Conservation (phyloP, 441 rosid species). For the Adansonia rubrostipa region DNA sequence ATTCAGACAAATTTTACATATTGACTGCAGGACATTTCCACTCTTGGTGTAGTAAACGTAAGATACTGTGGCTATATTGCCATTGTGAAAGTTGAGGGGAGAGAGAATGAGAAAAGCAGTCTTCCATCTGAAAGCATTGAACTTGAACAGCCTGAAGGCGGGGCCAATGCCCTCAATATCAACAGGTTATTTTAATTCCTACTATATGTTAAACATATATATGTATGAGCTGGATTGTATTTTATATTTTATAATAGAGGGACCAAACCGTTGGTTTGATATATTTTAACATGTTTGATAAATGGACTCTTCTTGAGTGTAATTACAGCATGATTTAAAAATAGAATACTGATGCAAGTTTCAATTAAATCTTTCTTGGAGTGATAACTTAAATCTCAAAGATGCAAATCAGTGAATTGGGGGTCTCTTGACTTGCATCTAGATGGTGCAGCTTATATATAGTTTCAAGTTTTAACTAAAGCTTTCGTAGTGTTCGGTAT, state of each 20-base stretch:
- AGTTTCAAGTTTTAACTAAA: background rate
- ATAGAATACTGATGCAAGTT: conserved; percentile 2
- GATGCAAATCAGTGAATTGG: conserved; percentile 21
- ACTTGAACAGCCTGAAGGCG: conserved; percentile 75
- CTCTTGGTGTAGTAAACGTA: conserved; percentile 60
- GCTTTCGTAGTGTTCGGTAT: background rate
- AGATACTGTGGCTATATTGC: conserved; percentile 72
- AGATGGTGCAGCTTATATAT: background rate
- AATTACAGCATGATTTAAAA: background rate
- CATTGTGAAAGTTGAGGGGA: conserved; percentile 55
- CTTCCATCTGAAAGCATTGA: conserved; percentile 52
- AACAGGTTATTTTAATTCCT: conserved; percentile 52
- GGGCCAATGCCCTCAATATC: conserved; percentile 73
- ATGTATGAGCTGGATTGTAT: background rate
- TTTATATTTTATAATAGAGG: background rate
- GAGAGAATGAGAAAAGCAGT: conserved; percentile 44
- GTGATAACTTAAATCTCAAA: conserved; percentile 11
- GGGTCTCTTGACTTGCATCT: conserved; percentile 2
- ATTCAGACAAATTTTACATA: conserved; percentile 24
- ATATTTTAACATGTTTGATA: background rate
- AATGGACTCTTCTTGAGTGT: conserved; percentile 1
- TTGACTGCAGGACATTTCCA: conserved; percentile 57
- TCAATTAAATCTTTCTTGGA: conserved; percentile 9
- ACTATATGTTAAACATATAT: background rate
- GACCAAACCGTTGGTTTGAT: background rate